phyloP scores from a whole-genome alignment of 2,329 filamentous ascomycete species.

The Fusarium setosum region DNA sequence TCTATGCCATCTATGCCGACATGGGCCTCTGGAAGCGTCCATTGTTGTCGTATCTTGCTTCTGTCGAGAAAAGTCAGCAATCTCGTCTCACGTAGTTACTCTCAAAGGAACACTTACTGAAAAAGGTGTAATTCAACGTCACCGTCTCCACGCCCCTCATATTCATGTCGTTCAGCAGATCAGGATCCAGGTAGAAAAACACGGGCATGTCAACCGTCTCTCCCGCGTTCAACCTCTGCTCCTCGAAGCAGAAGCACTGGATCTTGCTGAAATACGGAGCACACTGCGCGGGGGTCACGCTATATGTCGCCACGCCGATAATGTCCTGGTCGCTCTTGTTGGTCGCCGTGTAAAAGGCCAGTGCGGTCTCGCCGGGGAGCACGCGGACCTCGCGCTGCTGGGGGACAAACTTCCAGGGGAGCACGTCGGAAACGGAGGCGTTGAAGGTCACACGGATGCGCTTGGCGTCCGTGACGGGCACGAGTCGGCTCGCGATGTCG shows the following conservation, averaged over 20 bases:
- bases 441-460: slow-evolving; percentile 97
- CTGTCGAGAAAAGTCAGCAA: slow-evolving; percentile 51
- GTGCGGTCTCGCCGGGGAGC: slow-evolving; percentile 92
- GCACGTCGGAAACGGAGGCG: slow-evolving; percentile 91
- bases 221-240: slow-evolving; percentile 91
- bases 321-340: slow-evolving; percentile 93
- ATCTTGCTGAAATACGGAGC: slow-evolving; percentile 99
- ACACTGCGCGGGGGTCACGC: slow-evolving; percentile 94
- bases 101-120: slow-evolving; percentile 74
- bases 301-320: slow-evolving; percentile 97
- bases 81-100: neutral
- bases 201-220: slow-evolving; percentile 99
- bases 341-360: slow-evolving; percentile 97
- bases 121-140: slow-evolving; percentile 97
- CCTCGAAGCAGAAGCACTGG: slow-evolving; percentile 99
- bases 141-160: slow-evolving; percentile 97
- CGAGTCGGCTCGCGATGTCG: slow-evolving; percentile 80
- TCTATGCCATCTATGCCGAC: slow-evolving; percentile 37
- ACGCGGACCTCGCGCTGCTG: slow-evolving; percentile 98
- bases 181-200: slow-evolving; percentile 98
- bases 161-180: slow-evolving; percentile 89
- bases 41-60: slow-evolving; percentile 60
- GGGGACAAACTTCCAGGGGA: slow-evolving; percentile 97
- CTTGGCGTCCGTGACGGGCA: slow-evolving; percentile 82
- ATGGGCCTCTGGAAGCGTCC: slow-evolving; percentile 55